A percentile compares a stretch with the other conserved stretches of the same genome.
Conservation (phyloP, 768 basidiomycete species). For the Stropharia rugosoannulata region DNA sequence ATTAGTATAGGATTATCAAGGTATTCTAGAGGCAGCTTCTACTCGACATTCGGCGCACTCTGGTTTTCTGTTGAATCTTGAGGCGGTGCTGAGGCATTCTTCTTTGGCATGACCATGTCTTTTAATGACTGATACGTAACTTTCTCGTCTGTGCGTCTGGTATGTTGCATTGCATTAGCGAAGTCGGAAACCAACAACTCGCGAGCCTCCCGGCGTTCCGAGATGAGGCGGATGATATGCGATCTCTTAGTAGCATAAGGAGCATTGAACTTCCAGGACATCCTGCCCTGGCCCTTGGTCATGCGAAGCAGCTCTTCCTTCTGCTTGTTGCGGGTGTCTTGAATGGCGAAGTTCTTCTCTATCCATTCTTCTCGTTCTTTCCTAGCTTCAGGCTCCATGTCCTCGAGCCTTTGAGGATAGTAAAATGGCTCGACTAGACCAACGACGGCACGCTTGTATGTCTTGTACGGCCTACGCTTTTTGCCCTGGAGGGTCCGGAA, state of each 20-base stretch:
- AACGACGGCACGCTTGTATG: conserved; percentile 91
- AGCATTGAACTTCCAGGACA: conserved; percentile 40
- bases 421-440: conserved; percentile 93
- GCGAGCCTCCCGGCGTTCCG: conserved; percentile 39
- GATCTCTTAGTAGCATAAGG: conserved; percentile 43
- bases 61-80: too few species aligned
- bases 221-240: conserved; percentile 43
- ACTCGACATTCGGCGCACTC: not conserved
- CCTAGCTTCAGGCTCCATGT: conserved; percentile 63
- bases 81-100: not conserved
- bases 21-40: not conserved
- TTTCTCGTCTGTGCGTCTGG: conserved; percentile 30
- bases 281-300: conserved; percentile 37
- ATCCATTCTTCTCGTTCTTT: conserved; percentile 58
- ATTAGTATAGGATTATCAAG: not conserved
- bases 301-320: conserved; percentile 39
- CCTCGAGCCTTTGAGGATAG: conserved; percentile 80
- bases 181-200: conserved; percentile 36
- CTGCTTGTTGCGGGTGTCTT: conserved; percentile 31
- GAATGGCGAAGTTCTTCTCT: conserved; percentile 58
- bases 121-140: conserved; percentile 20
- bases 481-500: conserved; percentile 29
- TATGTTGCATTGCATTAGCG: conserved; percentile 32
- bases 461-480: conserved; percentile 40
- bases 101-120: not conserved